A percentile compares a stretch with the other conserved stretches of the same genome.
phyloP scores from a whole-genome alignment of 2,329 filamentous ascomycete species.

The Fusarium coicis region DNA sequence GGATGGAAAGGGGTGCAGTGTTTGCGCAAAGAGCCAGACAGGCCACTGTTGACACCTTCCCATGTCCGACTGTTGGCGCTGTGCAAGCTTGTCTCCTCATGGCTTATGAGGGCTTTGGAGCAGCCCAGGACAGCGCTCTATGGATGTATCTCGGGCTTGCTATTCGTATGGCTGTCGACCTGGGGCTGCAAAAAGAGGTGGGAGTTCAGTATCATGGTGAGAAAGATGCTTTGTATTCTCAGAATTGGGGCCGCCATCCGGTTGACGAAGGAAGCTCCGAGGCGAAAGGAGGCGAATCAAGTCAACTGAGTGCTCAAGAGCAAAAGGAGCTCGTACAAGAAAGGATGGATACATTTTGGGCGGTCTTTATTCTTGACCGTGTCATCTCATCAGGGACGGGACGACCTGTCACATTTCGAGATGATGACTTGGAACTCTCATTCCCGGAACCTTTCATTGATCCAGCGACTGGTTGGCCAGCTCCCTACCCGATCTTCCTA shows the following conservation, averaged over 20 bases:
- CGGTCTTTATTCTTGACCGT: conserved; percentile 86
- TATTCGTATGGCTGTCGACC: conserved; percentile 82
- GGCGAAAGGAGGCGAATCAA: conserved; percentile 57
- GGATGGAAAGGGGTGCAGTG: conserved; percentile 77
- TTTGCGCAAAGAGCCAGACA: conserved; percentile 86
- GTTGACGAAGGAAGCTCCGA: conserved; percentile 51
- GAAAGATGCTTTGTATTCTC: conserved; percentile 61
- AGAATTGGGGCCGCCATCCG: conserved; percentile 55
- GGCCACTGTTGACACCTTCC: conserved; percentile 84
- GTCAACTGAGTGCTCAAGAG: conserved; percentile 58
- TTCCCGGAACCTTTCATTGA: conserved; percentile 66
- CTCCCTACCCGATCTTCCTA: conserved; percentile 82
- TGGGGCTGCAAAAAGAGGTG: conserved; percentile 84
- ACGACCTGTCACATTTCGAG: conserved; percentile 82
- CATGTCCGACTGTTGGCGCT: conserved; percentile 83
- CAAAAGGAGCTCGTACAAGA: conserved; percentile 79
- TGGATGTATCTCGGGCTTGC: conserved; percentile 95
- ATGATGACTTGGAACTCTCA: conserved; percentile 85
- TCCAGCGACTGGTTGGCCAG: conserved; percentile 74
- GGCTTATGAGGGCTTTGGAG: conserved; percentile 90
- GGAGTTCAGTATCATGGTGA: conserved; percentile 73
- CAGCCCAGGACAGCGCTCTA: conserved; percentile 86
- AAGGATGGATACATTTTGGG: conserved; percentile 88
- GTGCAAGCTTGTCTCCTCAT: conserved; percentile 86
- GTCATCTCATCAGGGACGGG: conserved; percentile 90